Conservation (phyloP, 352 stramenopile genomes). For the Phytophthora sojae region DNA sequence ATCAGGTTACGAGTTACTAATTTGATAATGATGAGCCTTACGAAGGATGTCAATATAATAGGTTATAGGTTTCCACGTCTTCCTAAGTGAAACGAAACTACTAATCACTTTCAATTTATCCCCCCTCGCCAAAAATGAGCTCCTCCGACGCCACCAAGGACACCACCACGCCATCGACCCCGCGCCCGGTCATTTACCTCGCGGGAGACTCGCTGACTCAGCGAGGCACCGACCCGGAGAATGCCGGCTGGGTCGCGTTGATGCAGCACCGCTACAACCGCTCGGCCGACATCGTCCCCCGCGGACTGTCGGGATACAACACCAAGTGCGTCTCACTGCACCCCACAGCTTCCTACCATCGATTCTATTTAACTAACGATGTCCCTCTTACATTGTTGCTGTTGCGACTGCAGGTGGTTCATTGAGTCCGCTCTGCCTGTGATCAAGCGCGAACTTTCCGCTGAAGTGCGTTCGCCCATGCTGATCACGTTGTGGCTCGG, state of each 20-base stretch:
- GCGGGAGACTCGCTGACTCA: slow-evolving; percentile 67
- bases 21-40: slow-evolving; percentile 3
- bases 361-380: neutral
- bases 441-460: slow-evolving; percentile 46
- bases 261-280: slow-evolving; percentile 60
- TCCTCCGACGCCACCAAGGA: slow-evolving; percentile 8
- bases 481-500: slow-evolving; percentile 77
- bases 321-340: slow-evolving; percentile 38
- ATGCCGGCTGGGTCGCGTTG: slow-evolving; percentile 46
- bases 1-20: too few species aligned
- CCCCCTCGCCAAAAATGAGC: slow-evolving; percentile 15
- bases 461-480: slow-evolving; percentile 35
- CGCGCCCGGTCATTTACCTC: slow-evolving; percentile 48
- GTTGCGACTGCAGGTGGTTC: slow-evolving; percentile 47
- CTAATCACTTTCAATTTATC: too few species aligned
- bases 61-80: too few species aligned
- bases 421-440: slow-evolving; percentile 49
- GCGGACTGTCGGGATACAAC: slow-evolving; percentile 61
- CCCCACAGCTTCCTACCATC: neutral
- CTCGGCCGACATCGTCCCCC: slow-evolving; percentile 49
- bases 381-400: neutral
- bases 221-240: slow-evolving; percentile 36
- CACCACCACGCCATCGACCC: slow-evolving; percentile 3
- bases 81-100: too few species aligned
- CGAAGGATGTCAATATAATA: slow-evolving; percentile 1